A percentile compares a stretch with the other conserved stretches of the same genome.
These are phyloP conservation scores for Hygrophorus pudorinus DNA, from an alignment of 768 basidiomycete genomes.

Conservation along the genomic window DNA sequence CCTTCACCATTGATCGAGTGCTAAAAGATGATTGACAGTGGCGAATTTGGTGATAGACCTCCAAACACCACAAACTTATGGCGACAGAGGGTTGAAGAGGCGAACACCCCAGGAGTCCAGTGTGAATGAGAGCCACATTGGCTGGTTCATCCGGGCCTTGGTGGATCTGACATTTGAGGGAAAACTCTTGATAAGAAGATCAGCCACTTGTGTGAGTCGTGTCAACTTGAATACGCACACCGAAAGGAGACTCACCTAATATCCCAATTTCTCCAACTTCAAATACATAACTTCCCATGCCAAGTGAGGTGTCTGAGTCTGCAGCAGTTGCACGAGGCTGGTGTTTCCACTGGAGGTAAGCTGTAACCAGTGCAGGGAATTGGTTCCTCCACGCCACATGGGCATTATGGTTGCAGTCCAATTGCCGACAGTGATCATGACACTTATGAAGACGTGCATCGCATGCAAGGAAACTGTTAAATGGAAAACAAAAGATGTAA, in stretches of 20 bases:
- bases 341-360: neutral
- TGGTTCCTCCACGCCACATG: neutral
- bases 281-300: no score
- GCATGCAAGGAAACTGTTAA: neutral
- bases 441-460: neutral
- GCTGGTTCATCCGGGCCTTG: neutral
- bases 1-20: constrained; percentile 16
- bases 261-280: no score
- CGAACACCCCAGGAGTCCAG: constrained; percentile 2
- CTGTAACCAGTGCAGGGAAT: neutral
- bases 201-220: no score
- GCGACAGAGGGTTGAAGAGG: constrained; percentile 1
- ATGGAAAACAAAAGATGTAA: neutral
- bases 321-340: no score
- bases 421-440: neutral
- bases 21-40: constrained; percentile 14
- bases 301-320: no score
- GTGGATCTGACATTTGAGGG: no score
- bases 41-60: constrained; percentile 10
- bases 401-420: neutral
- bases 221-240: no score
- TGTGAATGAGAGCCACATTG: neutral
- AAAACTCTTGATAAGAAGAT: no score
- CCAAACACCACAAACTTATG: neutral
- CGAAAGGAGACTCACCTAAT: no score